Base-by-base conservation (phyloP, 2,329 filamentous ascomycete genomes). In the Bipolaris bicolor region DNA sequence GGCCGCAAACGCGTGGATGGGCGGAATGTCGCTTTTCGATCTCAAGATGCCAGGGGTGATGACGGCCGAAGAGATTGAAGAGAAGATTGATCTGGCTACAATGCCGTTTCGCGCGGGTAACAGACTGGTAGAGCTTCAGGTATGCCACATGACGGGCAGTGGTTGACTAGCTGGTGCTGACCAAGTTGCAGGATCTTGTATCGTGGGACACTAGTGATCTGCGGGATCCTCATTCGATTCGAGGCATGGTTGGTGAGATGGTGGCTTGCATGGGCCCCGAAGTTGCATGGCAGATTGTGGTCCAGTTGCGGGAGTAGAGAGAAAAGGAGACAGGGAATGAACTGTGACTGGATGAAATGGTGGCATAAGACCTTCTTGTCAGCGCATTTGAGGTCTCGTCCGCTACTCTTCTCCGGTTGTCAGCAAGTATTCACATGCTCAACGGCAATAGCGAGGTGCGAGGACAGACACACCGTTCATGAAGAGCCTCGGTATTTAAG, bases 11-110 rank as follows among this genome's bases (percentile, higher is more conserved):
- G 80, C 79, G 0, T 67, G 71, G 2, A 52, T 56, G 1, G 62
- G 65, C 3, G 75, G 75, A 6, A 67, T 78, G 24, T 81, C 81
- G 0, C 78, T 92, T 0, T 86, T 91, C 58, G 72, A 78, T 0
- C 81, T 87, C 46, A 80, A 82, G 45, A 88, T 92, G 81, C 90
- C 90, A 0, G 90, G 90, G 0, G 81, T 91, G 37, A 80, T 86
- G 41, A 80, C 84, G 0, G 69, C 83, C 2, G 76, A 81, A 0
- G 78, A 87, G 39, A 78, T 92, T 54, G 69, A 78, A 15, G 62
- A 68, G 9, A 65, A 78, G 2, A 73, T 88, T 47, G 80, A 89
- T 54, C 78, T 92, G 37, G 86, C 86, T 59, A 74, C 81, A 10
- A 83, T 91, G 52, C 79, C 80, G 3, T 76, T 91, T 37, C 79